phyloP scores from a whole-genome alignment of 139 green algal species.

The Haematococcus sp. region DNA sequence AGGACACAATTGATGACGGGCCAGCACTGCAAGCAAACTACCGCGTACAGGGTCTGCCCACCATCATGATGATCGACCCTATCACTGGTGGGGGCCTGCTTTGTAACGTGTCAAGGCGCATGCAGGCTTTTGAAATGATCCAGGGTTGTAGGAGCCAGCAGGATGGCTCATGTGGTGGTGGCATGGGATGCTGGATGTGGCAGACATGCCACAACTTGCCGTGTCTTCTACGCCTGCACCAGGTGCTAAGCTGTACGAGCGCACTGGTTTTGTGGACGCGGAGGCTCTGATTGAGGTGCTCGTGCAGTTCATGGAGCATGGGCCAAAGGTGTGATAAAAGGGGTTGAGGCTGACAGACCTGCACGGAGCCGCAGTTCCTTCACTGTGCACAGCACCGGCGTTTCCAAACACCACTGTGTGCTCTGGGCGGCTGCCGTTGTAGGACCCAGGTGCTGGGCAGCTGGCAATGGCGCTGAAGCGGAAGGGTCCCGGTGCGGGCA shows the following conservation, averaged over 20 bases:
- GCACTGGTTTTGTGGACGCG: constrained; percentile 65
- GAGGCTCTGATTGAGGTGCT: constrained; percentile 77
- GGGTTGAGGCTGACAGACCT: background rate
- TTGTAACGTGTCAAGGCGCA: too few species aligned
- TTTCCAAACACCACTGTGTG: background rate
- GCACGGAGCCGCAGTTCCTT: background rate
- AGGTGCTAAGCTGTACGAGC: constrained; percentile 63
- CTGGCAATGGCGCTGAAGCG: constrained; percentile 43
- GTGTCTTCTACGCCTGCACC: background rate
- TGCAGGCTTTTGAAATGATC: too few species aligned
- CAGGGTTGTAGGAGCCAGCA: too few species aligned
- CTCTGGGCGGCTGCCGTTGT: background rate
- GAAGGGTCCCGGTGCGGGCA: constrained; percentile 8
- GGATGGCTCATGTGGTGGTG: too few species aligned
- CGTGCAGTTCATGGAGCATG: constrained; percentile 81
- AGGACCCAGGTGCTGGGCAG: background rate
- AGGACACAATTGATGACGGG: constrained; percentile 29
- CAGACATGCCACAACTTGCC: too few species aligned
- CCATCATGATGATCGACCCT: constrained; percentile 71
- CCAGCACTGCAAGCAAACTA: constrained; percentile 55
- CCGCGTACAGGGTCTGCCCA: constrained; percentile 44
- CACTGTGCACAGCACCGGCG: background rate
- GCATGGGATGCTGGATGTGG: too few species aligned
- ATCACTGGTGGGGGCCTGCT: constrained; percentile 57
- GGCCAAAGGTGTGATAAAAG: constrained; percentile 29